Evolutionary conservation across 1,139 yeast genomes (phyloP), one percentile per base, ranked within the genome.

Genomic region (Sugiyamaella castrensis): DNA sequence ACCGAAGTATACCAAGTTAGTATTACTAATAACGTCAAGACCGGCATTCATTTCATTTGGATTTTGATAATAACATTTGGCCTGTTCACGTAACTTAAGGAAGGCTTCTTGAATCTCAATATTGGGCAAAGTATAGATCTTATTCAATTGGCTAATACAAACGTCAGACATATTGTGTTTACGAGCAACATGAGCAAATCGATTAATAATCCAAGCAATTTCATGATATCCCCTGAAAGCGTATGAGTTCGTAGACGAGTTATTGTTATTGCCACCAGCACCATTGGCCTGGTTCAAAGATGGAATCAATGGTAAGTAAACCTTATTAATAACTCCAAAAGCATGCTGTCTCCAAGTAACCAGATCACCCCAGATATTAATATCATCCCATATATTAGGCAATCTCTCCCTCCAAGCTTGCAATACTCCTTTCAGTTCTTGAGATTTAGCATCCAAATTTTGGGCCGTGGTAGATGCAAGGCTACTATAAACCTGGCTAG

Each of bases 261-360:
- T 35, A 15, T 39, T 38, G n/a, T n/a, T n/a, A n/a, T n/a, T n/a
- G n/a, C n/a, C n/a, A n/a, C n/a, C n/a, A n/a, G n/a, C n/a, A 27
- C 84, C 79, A 56, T 80, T 82, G 2, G 84, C 76, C 60, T 85
- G 94, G 59, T 86, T 96, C 46, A 88, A 69, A 2, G 87, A 82
- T 1, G 96, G 96, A 53, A 91, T 86, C 60, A 94, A 77, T 30
- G 98, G 98, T 77, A 91, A 78, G 67, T 92, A 92, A 1, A 87
- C 95, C 65, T 87, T 87, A 71, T 94, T 92, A 62, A 94, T 88
- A n/a, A 91, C 96, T 58, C 87, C 91, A 76, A 94, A 94, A 0
- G 96, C 97, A 68, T 92, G 98, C 68, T 92, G 97, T 63, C 99
- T 79, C 98, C 98, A 94, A 0, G 98, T 91, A 8, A 92, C 96